Percentiles rank a stretch among this genome's conserved stretches.
Conservation (phyloP, 108 stramenopile species). For the Bacterosira constricta region DNA sequence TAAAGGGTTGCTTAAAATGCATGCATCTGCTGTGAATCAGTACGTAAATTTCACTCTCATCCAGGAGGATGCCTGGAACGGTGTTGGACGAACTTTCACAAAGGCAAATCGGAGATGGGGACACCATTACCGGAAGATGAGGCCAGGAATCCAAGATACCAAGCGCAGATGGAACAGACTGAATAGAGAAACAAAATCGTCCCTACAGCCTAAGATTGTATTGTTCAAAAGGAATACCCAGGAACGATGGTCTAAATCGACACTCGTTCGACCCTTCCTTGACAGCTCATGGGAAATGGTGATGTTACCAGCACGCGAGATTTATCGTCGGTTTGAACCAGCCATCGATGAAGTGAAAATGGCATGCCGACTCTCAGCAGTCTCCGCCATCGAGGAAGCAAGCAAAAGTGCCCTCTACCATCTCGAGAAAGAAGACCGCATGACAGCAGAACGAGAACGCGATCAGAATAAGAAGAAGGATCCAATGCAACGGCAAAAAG, state of each 20-base stretch:
- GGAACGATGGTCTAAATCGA: constrained; percentile 2
- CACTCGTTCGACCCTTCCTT: neutral
- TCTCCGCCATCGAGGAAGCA: constrained; percentile 10
- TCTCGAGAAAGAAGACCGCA: constrained; percentile 7
- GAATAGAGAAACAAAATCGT: neutral
- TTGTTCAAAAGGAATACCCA: neutral
- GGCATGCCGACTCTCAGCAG: neutral
- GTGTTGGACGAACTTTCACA: neutral
- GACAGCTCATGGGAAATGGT: constrained; percentile 6
- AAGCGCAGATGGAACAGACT: neutral
- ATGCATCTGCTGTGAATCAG: neutral
- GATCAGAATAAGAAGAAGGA: neutral
- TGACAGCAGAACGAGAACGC: neutral
- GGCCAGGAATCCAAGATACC: neutral
- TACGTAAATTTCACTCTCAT: constrained; percentile 27
- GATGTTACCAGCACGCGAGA: neutral
- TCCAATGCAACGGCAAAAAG: neutral
- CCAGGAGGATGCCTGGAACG: neutral
- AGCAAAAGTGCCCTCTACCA: constrained; percentile 5
- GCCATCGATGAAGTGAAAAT: neutral
- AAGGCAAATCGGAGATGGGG: neutral
- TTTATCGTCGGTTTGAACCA: constrained; percentile 9
- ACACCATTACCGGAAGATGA: neutral
- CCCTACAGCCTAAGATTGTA: neutral
- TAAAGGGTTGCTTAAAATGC: neutral